Evolutionary conservation across 1,284 basidiomycete species (phyloP), one percentile per base, ranked within the genome.

Genomic region (Naganishia albida): DNA sequence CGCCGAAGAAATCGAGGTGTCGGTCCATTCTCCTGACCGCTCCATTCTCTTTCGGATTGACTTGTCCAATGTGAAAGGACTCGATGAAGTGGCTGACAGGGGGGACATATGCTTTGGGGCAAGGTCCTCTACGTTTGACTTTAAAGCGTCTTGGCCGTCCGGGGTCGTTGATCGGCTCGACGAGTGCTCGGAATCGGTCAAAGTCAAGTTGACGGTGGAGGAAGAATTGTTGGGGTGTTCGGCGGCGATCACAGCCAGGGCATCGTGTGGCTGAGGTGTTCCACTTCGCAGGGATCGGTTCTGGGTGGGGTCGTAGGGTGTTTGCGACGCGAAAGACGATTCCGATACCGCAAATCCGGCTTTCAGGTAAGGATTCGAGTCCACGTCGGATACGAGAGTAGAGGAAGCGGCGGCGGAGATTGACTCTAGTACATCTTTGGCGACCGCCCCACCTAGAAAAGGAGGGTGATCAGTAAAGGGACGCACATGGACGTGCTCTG

Each of bases 141-240:
- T 34, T 12, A 60, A 6, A 1, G 20, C 34, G 23, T 34, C 3
- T 26, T 20, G 46, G 46, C 57, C 44, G 10, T 34, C 34, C 1
- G 34, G 46, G n/a, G n/a, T 50, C 18, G 20, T 16, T 8, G 46
- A 39, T 13, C 34, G 38, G 6, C 23, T 49, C 3, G 57, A 60
- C 0, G 57, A 60, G 25, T 40, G 46, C n/a, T 63, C 60, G 40
- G 60, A 63, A 42, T 52, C 39, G 16, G 60, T 63, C 15, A 63
- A 25, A 7, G 60, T 52, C 50, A 63, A 26, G 26, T 63, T 53
- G 50, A 63, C 51, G 25, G 51, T 63, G 1, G 60, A 63, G 1
- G 25, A 43, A 2, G 57, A 60, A 18, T 50, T 26, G 23, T 60
- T 60, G 16, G 57, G 57, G 26, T 60, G 57, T 16, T 49, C 57